A percentile compares a stretch with the other conserved stretches of the same genome.
Conservation (phyloP, 768 basidiomycete species). For the Boletus reticulatus region DNA sequence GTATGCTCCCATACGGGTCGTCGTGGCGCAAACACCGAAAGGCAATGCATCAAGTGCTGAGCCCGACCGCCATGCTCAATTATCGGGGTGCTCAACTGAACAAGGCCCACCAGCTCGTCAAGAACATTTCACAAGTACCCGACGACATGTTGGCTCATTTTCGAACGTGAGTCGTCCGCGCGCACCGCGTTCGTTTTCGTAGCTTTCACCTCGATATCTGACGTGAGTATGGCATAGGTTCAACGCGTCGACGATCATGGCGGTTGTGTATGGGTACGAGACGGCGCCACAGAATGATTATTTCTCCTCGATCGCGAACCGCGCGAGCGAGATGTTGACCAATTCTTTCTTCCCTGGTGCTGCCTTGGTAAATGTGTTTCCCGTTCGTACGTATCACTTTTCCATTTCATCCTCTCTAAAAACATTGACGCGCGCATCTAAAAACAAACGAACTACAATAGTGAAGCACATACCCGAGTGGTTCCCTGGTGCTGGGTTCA, state of each 20-base stretch:
- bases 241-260: conserved; percentile 30
- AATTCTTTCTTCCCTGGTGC: conserved; percentile 30
- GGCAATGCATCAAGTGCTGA: conserved; percentile 36
- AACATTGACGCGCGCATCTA: neutral
- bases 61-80: conserved; percentile 24
- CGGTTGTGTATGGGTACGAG: conserved; percentile 32
- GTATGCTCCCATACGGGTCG: conserved; percentile 34
- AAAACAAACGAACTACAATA: neutral
- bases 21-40: conserved; percentile 38
- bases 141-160: conserved; percentile 26
- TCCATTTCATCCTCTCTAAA: no score
- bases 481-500: conserved; percentile 40
- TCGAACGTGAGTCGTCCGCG: conserved; percentile 9
- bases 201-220: neutral
- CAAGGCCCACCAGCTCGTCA: conserved; percentile 32
- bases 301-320: conserved; percentile 30
- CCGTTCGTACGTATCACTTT: conserved; percentile 19
- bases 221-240: conserved; percentile 14
- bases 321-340: conserved; percentile 29
- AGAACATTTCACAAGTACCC: conserved; percentile 26
- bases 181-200: neutral
- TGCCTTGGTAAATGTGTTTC: conserved; percentile 30
- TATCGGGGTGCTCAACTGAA: conserved; percentile 33
- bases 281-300: conserved; percentile 23
- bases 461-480: conserved; percentile 38